These are phyloP conservation scores for Fusarium scirpi DNA, from an alignment of 2,329 filamentous ascomycete species.

Conservation along the genomic window DNA sequence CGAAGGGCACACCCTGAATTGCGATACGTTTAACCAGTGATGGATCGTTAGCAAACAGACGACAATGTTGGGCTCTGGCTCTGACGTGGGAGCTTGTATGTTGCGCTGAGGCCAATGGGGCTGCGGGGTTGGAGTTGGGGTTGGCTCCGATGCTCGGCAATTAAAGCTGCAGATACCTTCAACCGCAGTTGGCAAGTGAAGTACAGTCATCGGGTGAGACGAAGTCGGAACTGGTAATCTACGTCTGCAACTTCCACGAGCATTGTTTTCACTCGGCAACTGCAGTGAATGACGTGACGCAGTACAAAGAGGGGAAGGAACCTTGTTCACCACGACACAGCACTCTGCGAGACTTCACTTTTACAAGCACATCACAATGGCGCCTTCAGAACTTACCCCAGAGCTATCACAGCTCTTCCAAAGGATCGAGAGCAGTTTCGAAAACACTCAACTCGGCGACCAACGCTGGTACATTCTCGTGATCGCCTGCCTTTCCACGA, in stretches of 20 bases:
- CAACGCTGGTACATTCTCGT: constrained; percentile 39
- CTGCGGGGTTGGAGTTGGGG: not conserved
- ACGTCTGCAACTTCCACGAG: not conserved
- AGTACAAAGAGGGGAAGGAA: not conserved
- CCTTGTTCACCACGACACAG: not conserved
- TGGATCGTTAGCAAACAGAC: too few relatives aligned
- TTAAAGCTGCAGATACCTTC: not conserved
- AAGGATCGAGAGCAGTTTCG: constrained; percentile 32
- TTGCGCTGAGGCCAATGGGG: not conserved
- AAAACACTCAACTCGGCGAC: constrained; percentile 24
- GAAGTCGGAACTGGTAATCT: not conserved
- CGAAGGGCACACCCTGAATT: not conserved
- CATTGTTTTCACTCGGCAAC: not conserved
- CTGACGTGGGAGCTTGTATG: not conserved
- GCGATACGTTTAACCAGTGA: not conserved
- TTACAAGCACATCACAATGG: constrained; percentile 2
- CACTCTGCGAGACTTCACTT: too few relatives aligned
- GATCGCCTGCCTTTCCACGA: constrained; percentile 35
- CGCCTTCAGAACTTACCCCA: constrained; percentile 12
- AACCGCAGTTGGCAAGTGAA: not conserved
- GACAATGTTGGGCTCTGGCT: not conserved
- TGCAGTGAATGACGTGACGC: not conserved
- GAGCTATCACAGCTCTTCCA: constrained; percentile 29
- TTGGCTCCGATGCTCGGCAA: not conserved
- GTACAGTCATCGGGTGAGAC: not conserved